Conservation (phyloP, 2,329 filamentous ascomycete genomes). For the Colletotrichum musae region DNA sequence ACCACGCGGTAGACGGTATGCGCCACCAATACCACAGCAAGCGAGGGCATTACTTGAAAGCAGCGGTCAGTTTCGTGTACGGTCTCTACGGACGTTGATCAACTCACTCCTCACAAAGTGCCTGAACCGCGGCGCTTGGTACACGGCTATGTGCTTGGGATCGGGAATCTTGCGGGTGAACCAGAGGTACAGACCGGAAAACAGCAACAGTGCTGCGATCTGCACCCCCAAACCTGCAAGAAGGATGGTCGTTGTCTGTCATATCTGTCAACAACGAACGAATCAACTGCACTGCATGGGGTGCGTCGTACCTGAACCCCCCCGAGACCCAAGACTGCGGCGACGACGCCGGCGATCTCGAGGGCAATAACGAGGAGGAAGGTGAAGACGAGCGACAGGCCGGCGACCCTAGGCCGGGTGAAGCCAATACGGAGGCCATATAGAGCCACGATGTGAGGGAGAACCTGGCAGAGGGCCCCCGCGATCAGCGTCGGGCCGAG, state of each 20-base stretch:
- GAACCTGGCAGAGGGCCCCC: conserved; percentile 58
- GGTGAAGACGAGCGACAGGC: conserved; percentile 50
- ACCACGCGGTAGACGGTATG: conserved; percentile 59
- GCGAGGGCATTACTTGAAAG: conserved; percentile 54
- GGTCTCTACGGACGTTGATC: no score
- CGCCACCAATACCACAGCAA: conserved; percentile 54
- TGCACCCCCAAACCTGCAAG: conserved; percentile 62
- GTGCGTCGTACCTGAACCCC: conserved; percentile 28
- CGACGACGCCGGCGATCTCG: conserved; percentile 47
- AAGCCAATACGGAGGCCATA: conserved; percentile 61
- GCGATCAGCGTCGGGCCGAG: conserved; percentile 63
- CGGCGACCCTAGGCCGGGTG: conserved; percentile 52
- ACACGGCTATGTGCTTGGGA: conserved; percentile 55
- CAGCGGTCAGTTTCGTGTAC: not conserved
- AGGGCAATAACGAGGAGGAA: conserved; percentile 52
- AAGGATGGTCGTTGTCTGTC: conserved; percentile 55
- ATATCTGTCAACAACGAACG: conserved; percentile 33
- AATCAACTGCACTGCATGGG: not conserved
- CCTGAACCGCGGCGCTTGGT: conserved; percentile 59
- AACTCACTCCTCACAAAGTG: conserved; percentile 61
- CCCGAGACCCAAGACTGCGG: conserved; percentile 53
- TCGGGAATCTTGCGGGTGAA: conserved; percentile 60
- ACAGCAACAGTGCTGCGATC: conserved; percentile 55
- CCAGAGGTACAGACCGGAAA: conserved; percentile 55
- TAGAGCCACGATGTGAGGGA: conserved; percentile 62